Conservation (phyloP, 83 land plant genomes). For the Diphasiastrum complanatum region DNA sequence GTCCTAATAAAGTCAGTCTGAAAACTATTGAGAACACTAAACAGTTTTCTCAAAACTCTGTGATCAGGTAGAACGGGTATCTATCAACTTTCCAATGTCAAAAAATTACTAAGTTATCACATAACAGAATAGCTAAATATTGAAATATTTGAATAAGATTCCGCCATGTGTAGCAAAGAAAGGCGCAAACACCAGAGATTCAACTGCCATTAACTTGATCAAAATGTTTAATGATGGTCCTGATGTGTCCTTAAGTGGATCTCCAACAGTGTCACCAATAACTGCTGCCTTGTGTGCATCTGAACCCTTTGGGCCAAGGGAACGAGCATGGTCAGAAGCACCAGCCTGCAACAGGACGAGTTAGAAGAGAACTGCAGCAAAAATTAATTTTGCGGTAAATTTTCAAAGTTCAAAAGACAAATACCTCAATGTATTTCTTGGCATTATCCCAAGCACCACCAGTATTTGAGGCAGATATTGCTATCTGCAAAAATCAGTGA, state of each 20-base stretch:
- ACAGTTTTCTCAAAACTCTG: no score
- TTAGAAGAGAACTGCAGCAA: neutral
- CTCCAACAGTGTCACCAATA: slow-evolving; percentile 81
- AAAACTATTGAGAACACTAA: no score
- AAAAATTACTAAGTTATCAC: no score
- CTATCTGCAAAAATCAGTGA: slow-evolving; percentile 37
- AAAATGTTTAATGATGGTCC: slow-evolving; percentile 75
- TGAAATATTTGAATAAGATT: slow-evolving; percentile 13
- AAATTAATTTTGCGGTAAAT: neutral
- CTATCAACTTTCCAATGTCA: no score
- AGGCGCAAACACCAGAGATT: slow-evolving; percentile 72
- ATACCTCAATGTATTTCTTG: slow-evolving; percentile 75
- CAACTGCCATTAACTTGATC: slow-evolving; percentile 78
- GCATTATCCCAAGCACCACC: slow-evolving; percentile 95
- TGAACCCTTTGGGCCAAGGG: slow-evolving; percentile 71
- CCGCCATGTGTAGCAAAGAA: slow-evolving; percentile 70
- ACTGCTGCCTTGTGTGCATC: slow-evolving; percentile 81
- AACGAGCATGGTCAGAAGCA: slow-evolving; percentile 45
- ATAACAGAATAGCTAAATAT: no score
- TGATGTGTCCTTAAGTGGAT: slow-evolving; percentile 74
- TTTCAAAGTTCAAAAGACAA: neutral
- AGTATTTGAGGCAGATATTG: slow-evolving; percentile 88
- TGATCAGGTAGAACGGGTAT: no score
- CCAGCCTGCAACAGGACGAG: slow-evolving; percentile 42
- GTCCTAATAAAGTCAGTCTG: no score